Evolutionary conservation across 768 basidiomycete genomes (phyloP).

Genomic region (Termitomyces eurrhizus): DNA sequence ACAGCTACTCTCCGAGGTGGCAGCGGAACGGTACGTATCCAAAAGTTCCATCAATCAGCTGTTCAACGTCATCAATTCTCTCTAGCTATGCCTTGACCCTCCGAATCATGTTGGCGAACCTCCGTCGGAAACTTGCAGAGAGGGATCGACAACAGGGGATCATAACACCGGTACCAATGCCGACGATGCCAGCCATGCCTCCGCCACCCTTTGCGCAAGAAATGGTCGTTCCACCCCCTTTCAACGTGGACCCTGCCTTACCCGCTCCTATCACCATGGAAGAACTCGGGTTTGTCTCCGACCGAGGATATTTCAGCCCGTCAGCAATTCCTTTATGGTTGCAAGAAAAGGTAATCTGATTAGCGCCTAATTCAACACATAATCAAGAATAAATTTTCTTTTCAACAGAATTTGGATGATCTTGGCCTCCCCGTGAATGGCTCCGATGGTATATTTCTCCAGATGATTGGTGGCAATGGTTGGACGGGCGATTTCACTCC

Average conservation of each 20-base stretch:
- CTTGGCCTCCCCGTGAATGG: constrained; percentile 91
- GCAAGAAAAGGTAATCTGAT: constrained; percentile 72
- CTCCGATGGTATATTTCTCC: constrained; percentile 86
- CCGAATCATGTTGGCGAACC: constrained; percentile 89
- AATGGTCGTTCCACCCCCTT: constrained; percentile 57
- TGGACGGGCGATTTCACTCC: constrained; percentile 74
- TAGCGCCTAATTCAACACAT: background rate
- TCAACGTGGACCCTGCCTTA: constrained; percentile 44
- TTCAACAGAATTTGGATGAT: constrained; percentile 73
- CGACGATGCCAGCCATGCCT: constrained; percentile 34
- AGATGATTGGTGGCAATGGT: constrained; percentile 63
- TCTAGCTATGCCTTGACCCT: constrained; percentile 82
- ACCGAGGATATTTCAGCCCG: constrained; percentile 67
- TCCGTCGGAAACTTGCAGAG: constrained; percentile 74
- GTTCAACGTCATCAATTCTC: background rate
- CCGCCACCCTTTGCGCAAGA: constrained; percentile 52
- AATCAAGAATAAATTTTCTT: background rate
- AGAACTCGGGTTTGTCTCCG: constrained; percentile 73
- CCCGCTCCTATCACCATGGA: constrained; percentile 77
- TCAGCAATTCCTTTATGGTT: constrained; percentile 87
- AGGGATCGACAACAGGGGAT: constrained; percentile 27
- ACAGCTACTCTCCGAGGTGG: constrained; percentile 86
- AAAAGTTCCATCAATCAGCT: background rate
- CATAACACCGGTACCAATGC: constrained; percentile 32
- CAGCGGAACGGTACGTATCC: constrained; percentile 72